Percentiles rank a stretch among this genome's conserved stretches.
phyloP scores from a whole-genome alignment of 768 basidiomycete genomes.

The Pulveroboletus sp. region DNA sequence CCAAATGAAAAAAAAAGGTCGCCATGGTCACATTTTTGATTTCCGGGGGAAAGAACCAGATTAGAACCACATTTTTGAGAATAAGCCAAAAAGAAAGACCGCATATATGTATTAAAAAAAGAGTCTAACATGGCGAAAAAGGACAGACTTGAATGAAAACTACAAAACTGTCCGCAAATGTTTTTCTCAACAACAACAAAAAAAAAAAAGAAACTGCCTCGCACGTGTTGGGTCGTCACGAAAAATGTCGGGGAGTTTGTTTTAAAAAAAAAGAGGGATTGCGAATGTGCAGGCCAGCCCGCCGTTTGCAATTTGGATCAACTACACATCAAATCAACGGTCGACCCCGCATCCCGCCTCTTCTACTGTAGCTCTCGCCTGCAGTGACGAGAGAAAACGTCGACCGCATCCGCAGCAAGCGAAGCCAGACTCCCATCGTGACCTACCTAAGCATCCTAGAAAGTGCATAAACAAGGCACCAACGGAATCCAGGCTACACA shows the following conservation, averaged over 20 bases:
- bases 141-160: background rate
- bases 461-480: conserved; percentile 24
- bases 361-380: background rate
- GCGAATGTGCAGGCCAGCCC: conserved; percentile 20
- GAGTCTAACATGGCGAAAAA: background rate
- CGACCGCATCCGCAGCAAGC: conserved; percentile 2
- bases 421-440: conserved; percentile 8
- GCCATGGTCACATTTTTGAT: too few species aligned
- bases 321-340: conserved; percentile 7
- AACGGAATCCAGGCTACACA: conserved; percentile 17
- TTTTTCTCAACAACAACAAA: too few species aligned
- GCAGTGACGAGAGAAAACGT: background rate
- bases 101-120: background rate
- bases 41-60: too few species aligned
- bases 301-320: conserved; percentile 6
- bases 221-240: background rate
- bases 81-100: background rate
- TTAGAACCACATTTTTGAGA: background rate
- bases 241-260: background rate
- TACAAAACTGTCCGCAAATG: background rate
- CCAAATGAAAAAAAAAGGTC: too few species aligned
- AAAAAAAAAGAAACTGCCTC: background rate
- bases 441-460: conserved; percentile 19
- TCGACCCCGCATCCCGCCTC: conserved; percentile 4
- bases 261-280: background rate